Evolutionary conservation across 169 alveolate genomes (phyloP), one percentile per base, ranked within the genome.

Genomic region (Eimeria maxima): DNA sequence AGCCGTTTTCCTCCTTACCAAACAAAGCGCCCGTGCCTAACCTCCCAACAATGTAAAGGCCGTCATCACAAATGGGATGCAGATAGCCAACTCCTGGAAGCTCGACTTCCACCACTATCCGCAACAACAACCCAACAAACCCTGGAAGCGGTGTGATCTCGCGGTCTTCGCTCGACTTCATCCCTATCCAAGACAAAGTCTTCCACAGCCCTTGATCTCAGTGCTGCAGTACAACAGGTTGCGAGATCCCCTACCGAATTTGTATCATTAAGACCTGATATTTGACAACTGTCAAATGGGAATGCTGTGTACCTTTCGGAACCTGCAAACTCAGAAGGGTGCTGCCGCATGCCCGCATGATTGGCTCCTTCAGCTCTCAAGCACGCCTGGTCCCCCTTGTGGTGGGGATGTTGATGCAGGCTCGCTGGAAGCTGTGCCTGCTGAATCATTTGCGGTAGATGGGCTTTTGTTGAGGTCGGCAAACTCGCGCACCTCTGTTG

Each of bases 341-440:
- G 38, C 50, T 22, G 67, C 71, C 90, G 42, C 67, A 45, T n/a
- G 90, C 90, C 45, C 38, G 84, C 57, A 74, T n/a, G n/a, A n/a
- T n/a, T n/a, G n/a, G n/a, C n/a, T n/a, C n/a, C n/a, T n/a, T n/a
- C n/a, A n/a, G n/a, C n/a, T n/a, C n/a, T n/a, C n/a, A n/a, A n/a
- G n/a, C n/a, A n/a, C n/a, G n/a, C n/a, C n/a, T n/a, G n/a, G n/a
- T n/a, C n/a, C n/a, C n/a, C n/a, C n/a, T n/a, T n/a, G n/a, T 67
- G 18, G n/a, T 29, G n/a, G n/a, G n/a, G n/a, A n/a, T n/a, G n/a
- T n/a, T n/a, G n/a, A n/a, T n/a, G n/a, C n/a, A n/a, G n/a, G n/a
- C n/a, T n/a, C n/a, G n/a, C n/a, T n/a, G n/a, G n/a, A n/a, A n/a
- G n/a, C n/a, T n/a, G n/a, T n/a, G n/a, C n/a, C n/a, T n/a, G n/a